Conservation (phyloP, 345 rosid genomes). For the Eucalyptus curtisii region DNA sequence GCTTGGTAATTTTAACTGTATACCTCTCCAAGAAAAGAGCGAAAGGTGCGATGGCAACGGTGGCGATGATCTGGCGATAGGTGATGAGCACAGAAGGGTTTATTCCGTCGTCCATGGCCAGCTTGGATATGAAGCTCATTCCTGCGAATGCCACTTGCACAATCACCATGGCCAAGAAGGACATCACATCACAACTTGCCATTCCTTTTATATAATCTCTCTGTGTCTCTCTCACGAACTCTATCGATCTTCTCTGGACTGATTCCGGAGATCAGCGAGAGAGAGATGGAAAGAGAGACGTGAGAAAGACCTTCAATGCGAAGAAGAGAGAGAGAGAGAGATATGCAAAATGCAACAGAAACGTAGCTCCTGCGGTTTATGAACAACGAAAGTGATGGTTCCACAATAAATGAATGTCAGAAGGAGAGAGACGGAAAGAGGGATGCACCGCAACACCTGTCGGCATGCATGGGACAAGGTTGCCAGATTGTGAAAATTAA, state of each 20-base stretch:
- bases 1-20: not conserved
- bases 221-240: not conserved
- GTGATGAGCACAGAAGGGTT: constrained; percentile 72
- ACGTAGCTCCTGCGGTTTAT: not conserved
- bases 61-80: constrained; percentile 74
- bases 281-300: not conserved
- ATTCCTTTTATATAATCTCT: not conserved
- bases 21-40: constrained; percentile 72
- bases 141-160: constrained; percentile 75
- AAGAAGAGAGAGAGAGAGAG: not conserved
- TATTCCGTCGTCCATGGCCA: constrained; percentile 87
- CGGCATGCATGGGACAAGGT: not conserved
- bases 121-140: constrained; percentile 79
- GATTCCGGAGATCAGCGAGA: not conserved
- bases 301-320: too few relatives aligned
- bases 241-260: not conserved
- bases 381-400: not conserved
- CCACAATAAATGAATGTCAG: not conserved
- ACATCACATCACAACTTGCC: constrained; percentile 19
- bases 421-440: not conserved
- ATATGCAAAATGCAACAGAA: not conserved
- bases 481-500: not conserved
- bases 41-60: constrained; percentile 55
- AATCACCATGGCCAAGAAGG: constrained; percentile 64
- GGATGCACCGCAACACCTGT: not conserved